Percentiles rank a stretch among this genome's conserved stretches.
Conservation (phyloP, 148 eudicot genomes). For the Nepenthes mirabilis region DNA sequence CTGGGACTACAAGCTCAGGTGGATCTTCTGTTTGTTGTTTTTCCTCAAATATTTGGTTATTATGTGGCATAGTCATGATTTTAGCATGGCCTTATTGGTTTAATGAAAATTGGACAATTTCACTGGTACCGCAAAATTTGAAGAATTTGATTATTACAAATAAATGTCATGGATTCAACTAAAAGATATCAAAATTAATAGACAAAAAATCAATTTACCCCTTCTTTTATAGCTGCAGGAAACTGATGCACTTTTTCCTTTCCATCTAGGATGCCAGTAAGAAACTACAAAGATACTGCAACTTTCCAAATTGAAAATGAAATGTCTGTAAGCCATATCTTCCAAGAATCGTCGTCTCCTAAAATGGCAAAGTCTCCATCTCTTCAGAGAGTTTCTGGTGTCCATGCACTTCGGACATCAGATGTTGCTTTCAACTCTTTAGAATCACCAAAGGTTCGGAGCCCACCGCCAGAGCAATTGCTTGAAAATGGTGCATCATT, state of each 20-base stretch:
- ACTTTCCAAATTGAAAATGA: slow-evolving; percentile 79
- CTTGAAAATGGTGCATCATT: slow-evolving; percentile 58
- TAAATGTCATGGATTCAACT: too few species aligned
- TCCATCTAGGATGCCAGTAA: slow-evolving; percentile 66
- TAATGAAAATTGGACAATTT: too few species aligned
- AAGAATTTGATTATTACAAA: too few species aligned
- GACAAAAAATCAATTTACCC: too few species aligned
- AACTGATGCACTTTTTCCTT: slow-evolving; percentile 1
- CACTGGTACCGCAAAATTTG: too few species aligned
- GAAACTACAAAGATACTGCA: slow-evolving; percentile 49
- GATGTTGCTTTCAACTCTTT: slow-evolving; percentile 64
- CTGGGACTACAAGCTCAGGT: neutral
- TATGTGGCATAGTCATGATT: neutral
- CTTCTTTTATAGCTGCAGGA: neutral
- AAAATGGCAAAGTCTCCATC: slow-evolving; percentile 92
- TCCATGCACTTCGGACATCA: slow-evolving; percentile 43
- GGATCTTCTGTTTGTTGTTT: neutral
- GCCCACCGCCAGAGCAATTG: slow-evolving; percentile 73
- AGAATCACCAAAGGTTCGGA: slow-evolving; percentile 64
- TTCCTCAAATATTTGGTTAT: neutral
- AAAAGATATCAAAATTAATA: too few species aligned
- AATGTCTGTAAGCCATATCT: slow-evolving; percentile 43
- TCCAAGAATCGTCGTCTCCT: slow-evolving; percentile 90
- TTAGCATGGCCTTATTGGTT: too few species aligned
- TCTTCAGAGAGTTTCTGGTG: slow-evolving; percentile 70